Conservation (phyloP, 768 basidiomycete genomes). For the Tephrocybe sp. region DNA sequence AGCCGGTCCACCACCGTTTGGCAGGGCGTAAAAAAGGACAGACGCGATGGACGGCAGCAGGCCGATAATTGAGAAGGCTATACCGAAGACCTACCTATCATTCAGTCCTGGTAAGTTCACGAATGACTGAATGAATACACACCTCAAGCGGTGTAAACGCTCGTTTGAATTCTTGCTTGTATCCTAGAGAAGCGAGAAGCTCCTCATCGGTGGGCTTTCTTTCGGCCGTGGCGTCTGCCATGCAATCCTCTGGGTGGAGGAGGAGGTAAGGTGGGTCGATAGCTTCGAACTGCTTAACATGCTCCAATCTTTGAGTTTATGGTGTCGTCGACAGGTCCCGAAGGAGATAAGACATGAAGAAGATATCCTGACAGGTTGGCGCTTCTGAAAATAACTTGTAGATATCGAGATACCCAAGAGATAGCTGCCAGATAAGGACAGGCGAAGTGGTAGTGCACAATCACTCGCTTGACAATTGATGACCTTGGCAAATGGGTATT, state of each 20-base stretch:
- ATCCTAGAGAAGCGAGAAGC: constrained; percentile 38
- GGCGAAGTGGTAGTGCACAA: no score
- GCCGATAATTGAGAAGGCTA: constrained; percentile 55
- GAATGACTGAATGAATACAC: constrained; percentile 1
- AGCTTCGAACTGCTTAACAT: background rate
- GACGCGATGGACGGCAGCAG: constrained; percentile 64
- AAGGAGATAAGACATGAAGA: background rate
- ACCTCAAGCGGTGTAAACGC: constrained; percentile 54
- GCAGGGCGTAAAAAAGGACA: constrained; percentile 56
- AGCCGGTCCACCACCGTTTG: constrained; percentile 67
- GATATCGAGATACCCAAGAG: no score
- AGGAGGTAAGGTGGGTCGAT: background rate
- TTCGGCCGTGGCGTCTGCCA: background rate
- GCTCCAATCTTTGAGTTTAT: no score
- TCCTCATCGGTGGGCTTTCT: constrained; percentile 32
- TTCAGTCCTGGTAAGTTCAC: background rate
- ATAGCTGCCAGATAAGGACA: no score
- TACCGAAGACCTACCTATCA: constrained; percentile 37
- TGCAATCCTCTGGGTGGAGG: background rate
- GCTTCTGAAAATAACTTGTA: no score
- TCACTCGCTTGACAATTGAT: no score
- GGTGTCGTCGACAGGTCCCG: background rate
- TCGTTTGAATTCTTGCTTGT: constrained; percentile 55
- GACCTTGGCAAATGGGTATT: no score
- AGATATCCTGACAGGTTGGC: no score